Evolutionary conservation across 2,329 filamentous ascomycete genomes (phyloP), one percentile per base, ranked within the genome.

Genomic region (Fusarium nygamai): DNA sequence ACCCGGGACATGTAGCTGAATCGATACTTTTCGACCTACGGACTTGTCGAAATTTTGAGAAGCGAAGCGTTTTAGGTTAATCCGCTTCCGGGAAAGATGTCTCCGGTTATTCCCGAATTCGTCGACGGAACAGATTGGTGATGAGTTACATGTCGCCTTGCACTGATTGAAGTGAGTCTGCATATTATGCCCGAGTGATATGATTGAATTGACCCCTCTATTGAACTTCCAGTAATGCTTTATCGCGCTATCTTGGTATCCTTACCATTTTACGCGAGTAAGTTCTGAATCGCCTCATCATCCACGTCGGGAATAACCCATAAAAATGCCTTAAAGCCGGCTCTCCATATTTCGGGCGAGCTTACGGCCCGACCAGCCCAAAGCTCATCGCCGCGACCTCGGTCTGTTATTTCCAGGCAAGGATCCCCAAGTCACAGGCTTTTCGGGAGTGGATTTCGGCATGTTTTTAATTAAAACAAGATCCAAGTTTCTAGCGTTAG

Each of bases 391-490:
- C 39, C 51, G 10, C 24, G 24, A 29, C 51, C 51, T 54, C 24
- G 51, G 50, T 10, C 24, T 19, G 13, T 33, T 46, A 41, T 61
- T 53, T 34, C 66, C 29, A 61, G 34, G 27, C 66, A 43, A 43
- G 50, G 67, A 58, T 69, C 39, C 59, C 59, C 57, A 56, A 43
- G 66, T 33, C 66, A 50, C 41, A 54, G 17, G 56, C 54, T 67
- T 43, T 43, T 54, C 51, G 19, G 38, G 44, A 38, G 51, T 69
- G 59, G 51, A 31, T 36, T 61, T 67, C 27, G 17, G 22, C 44
- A 13, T 29, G 22, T 38, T 24, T 53, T 41, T 29, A 70, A 69
- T 69, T 47, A 59, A 70, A 69, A 70, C 33, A 39, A 70, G 39
- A 65, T 41, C 59, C 67, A 53, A 47, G 59, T 53, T 69, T 50